A percentile compares a stretch with the other conserved stretches of the same genome.
These are phyloP conservation scores for Trypanosoma caninum DNA, from an alignment of 208 protist genomes.

Conservation along the genomic window DNA sequence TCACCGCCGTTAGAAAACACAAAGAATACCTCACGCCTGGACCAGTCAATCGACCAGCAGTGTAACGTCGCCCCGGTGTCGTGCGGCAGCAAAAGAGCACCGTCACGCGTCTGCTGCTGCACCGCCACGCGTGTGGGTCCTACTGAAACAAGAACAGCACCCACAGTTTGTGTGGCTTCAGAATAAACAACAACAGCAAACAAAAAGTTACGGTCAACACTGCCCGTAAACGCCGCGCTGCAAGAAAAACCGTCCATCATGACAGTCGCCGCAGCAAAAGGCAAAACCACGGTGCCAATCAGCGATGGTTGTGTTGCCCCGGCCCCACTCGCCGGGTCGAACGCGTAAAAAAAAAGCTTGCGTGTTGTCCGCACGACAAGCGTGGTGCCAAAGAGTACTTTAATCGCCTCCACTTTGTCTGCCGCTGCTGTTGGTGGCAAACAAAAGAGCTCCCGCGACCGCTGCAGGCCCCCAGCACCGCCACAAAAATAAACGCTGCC, in stretches of 20 bases:
- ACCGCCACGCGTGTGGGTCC: background rate
- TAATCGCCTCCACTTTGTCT: conserved; percentile 13
- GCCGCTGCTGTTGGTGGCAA: background rate
- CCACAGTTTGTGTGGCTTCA: background rate
- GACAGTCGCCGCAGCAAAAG: background rate
- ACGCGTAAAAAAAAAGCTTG: conserved; percentile 31
- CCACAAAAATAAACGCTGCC: conserved; percentile 12
- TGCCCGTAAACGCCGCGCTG: background rate
- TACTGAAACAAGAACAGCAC: conserved; percentile 2
- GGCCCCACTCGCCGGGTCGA: conserved; percentile 23
- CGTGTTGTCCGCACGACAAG: conserved; percentile 29
- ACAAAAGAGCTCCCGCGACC: no score
- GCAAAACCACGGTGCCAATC: conserved; percentile 3
- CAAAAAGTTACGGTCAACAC: background rate
- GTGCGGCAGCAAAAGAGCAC: background rate
- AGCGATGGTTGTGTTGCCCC: background rate
- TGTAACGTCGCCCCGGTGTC: background rate
- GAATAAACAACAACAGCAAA: conserved; percentile 3
- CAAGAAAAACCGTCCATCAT: background rate
- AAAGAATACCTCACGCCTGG: conserved; percentile 1
- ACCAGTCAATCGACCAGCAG: background rate
- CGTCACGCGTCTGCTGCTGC: background rate
- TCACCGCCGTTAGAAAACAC: background rate
- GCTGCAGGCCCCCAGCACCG: no score
- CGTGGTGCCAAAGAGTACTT: conserved; percentile 38